Evolutionary conservation across 352 stramenopile species (phyloP).

Genomic region (Phytophthora megakarya): DNA sequence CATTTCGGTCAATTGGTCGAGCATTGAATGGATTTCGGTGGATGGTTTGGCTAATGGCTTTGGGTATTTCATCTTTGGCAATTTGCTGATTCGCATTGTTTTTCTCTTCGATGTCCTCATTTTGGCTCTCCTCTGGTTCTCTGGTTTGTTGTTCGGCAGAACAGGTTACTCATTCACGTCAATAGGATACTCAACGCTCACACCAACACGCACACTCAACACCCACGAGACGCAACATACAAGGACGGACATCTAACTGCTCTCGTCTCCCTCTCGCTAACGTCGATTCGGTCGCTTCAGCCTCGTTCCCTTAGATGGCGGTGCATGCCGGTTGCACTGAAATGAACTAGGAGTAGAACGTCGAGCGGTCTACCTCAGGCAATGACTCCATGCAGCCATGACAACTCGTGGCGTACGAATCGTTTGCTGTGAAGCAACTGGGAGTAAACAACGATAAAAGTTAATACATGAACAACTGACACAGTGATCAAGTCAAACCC

Average conservation of each 20-base stretch:
- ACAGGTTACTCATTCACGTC: slow-evolving; percentile 7
- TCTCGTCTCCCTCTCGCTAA: not conserved
- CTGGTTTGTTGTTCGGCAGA: too few species aligned
- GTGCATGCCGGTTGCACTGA: not conserved
- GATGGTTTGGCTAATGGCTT: not conserved
- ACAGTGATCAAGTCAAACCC: too few species aligned
- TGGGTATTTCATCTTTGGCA: too few species aligned
- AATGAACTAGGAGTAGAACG: slow-evolving; percentile 35
- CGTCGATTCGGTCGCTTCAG: not conserved
- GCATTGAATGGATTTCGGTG: too few species aligned
- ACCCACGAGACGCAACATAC: slow-evolving; percentile 32
- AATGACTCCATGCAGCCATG: slow-evolving; percentile 47
- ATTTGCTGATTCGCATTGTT: not conserved
- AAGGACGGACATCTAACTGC: slow-evolving; percentile 24
- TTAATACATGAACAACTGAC: not conserved
- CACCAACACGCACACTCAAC: slow-evolving; percentile 25
- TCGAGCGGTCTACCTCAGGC: slow-evolving; percentile 40
- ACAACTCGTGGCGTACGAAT: slow-evolving; percentile 39
- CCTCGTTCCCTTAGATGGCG: not conserved
- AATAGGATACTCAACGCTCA: slow-evolving; percentile 15
- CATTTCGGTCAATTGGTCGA: too few species aligned
- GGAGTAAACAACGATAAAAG: slow-evolving; percentile 8
- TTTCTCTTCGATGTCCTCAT: not conserved
- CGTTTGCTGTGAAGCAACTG: slow-evolving; percentile 64
- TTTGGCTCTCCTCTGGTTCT: not conserved